Conservation (phyloP, 140 eudicot species). For the Senecio squalidus region DNA sequence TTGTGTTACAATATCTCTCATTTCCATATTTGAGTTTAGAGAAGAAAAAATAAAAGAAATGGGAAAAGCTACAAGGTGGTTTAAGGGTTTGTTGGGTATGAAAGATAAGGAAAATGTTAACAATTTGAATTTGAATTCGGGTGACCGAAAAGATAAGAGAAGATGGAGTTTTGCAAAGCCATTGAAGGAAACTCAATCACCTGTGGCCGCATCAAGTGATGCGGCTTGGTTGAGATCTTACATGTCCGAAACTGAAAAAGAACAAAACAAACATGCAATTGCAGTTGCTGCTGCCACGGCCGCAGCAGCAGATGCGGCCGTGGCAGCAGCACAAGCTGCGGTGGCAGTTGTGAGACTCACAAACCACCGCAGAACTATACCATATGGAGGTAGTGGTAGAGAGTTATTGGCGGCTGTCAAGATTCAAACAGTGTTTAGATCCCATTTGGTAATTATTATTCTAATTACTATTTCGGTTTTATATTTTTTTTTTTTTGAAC, state of each 20-base stretch:
- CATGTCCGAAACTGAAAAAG: slow-evolving; percentile 52
- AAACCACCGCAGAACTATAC: slow-evolving; percentile 46
- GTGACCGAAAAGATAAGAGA: slow-evolving; percentile 54
- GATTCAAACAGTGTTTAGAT: slow-evolving; percentile 80
- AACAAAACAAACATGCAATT: slow-evolving; percentile 88
- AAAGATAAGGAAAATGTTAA: slow-evolving; percentile 65
- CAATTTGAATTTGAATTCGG: slow-evolving; percentile 41
- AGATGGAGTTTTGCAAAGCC: slow-evolving; percentile 69
- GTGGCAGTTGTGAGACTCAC: slow-evolving; percentile 89
- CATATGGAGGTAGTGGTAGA: slow-evolving; percentile 39
- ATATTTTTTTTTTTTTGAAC: neutral
- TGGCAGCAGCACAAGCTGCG: slow-evolving; percentile 99
- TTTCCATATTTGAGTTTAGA: neutral
- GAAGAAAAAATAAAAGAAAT: slow-evolving; percentile 19
- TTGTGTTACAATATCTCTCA: neutral
- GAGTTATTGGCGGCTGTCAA: slow-evolving; percentile 59
- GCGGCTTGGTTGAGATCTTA: slow-evolving; percentile 52
- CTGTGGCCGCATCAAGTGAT: slow-evolving; percentile 13
- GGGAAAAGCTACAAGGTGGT: slow-evolving; percentile 86
- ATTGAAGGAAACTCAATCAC: slow-evolving; percentile 35
- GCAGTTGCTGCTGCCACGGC: slow-evolving; percentile 99
- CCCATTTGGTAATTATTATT: slow-evolving; percentile 59
- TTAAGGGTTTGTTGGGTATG: slow-evolving; percentile 61
- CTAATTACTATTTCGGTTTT: neutral
- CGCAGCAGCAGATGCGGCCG: slow-evolving; percentile 95